Evolutionary conservation across 768 basidiomycete species (phyloP).

Genomic region (Boletus reticulatus): DNA sequence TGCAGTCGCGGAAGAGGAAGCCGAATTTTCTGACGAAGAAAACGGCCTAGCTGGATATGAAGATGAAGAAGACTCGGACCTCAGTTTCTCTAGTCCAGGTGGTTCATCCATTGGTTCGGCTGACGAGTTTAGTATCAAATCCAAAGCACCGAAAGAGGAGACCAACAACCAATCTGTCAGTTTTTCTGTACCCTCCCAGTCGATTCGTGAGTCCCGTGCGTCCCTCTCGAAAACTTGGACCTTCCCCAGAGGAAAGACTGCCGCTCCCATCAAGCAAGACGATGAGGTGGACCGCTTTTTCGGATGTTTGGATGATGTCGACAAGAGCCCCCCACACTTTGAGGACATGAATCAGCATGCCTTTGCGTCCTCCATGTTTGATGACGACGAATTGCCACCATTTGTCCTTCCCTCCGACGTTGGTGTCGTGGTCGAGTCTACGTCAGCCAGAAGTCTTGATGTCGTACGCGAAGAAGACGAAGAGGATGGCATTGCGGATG

Average conservation of each 20-base stretch:
- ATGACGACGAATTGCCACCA: conserved; percentile 47
- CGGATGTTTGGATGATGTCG: conserved; percentile 58
- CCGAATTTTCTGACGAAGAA: conserved; percentile 43
- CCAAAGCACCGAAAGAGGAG: conserved; percentile 13
- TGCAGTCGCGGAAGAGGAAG: conserved; percentile 55
- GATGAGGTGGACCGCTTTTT: conserved; percentile 78
- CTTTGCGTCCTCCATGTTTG: conserved; percentile 52
- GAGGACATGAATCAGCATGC: conserved; percentile 56
- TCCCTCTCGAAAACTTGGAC: conserved; percentile 72
- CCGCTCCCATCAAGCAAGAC: conserved; percentile 19
- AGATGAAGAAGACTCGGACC: conserved; percentile 62
- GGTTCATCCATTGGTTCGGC: conserved; percentile 56
- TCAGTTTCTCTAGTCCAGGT: conserved; percentile 39
- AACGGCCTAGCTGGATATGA: conserved; percentile 65
- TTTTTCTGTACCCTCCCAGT: conserved; percentile 13
- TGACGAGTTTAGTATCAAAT: conserved; percentile 39
- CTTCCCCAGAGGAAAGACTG: conserved; percentile 45
- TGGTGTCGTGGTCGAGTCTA: conserved; percentile 39
- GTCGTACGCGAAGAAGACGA: conserved; percentile 44
- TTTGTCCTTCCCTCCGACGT: conserved; percentile 48
- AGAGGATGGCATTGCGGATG: conserved; percentile 24
- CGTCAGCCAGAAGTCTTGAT: conserved; percentile 31
- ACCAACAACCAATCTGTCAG: neutral
- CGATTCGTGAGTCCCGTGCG: conserved; percentile 30
- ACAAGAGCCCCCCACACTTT: conserved; percentile 46